Evolutionary conservation across 305 asterid genomes (phyloP).

Genomic region (Euphrasia arctica): DNA sequence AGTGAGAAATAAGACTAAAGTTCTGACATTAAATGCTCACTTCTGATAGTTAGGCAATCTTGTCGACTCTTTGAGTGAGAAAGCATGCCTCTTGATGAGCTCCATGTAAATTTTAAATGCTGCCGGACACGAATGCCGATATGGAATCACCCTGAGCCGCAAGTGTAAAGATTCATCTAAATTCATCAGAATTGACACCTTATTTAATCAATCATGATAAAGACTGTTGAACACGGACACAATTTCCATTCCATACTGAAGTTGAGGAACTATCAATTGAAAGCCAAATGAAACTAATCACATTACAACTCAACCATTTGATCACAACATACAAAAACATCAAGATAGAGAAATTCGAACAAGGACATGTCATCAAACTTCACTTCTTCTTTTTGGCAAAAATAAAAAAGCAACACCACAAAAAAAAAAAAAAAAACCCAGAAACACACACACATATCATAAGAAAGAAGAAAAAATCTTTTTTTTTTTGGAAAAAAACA

Average conservation of each 20-base stretch:
- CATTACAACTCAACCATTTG: neutral
- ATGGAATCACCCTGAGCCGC: conserved; percentile 69
- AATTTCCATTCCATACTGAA: neutral
- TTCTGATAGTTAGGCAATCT: conserved; percentile 55
- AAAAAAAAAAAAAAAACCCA: neutral
- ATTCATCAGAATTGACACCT: too few species aligned
- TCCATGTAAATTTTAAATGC: conserved; percentile 93
- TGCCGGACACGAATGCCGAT: conserved; percentile 63
- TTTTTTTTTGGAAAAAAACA: conserved; percentile 3
- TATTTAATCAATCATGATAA: too few species aligned
- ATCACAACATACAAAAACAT: conserved; percentile 2
- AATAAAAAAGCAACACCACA: too few species aligned
- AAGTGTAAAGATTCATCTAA: neutral
- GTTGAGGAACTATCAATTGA: conserved; percentile 6
- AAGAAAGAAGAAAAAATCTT: too few species aligned
- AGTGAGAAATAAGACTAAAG: too few species aligned
- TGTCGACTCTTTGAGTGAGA: conserved; percentile 52
- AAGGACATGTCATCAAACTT: neutral
- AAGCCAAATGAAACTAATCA: conserved; percentile 1
- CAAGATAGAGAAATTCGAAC: neutral
- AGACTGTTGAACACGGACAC: neutral
- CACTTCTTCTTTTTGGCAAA: too few species aligned
- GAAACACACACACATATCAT: too few species aligned
- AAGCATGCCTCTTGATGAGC: conserved; percentile 70
- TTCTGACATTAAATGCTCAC: conserved; percentile 48